Percentiles rank a stretch among this genome's conserved stretches.
Conservation (phyloP, 2,329 filamentous ascomycete species). For the Scleromitrula shiraiana region DNA sequence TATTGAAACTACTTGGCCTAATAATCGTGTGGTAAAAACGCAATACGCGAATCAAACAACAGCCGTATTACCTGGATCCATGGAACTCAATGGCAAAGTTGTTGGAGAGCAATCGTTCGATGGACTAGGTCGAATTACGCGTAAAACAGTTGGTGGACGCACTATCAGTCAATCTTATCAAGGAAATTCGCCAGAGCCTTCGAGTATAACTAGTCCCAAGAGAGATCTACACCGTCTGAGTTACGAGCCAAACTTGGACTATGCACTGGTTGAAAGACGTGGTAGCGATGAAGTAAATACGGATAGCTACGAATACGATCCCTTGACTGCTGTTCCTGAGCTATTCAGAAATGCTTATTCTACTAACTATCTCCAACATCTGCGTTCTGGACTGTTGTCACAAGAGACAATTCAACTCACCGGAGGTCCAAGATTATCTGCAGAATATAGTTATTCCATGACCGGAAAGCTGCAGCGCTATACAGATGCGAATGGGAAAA, state of each 20-base stretch:
- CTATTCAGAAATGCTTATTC: not conserved
- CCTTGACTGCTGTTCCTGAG: not conserved
- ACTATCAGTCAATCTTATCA: conserved; percentile 1
- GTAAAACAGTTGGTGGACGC: not conserved
- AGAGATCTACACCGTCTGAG: not conserved
- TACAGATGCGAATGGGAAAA: not conserved
- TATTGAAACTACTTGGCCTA: conserved; percentile 1
- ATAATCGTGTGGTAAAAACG: conserved; percentile 2
- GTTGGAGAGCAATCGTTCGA: conserved; percentile 2
- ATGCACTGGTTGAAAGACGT: not conserved
- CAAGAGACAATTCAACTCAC: not conserved
- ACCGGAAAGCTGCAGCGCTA: conserved; percentile 2
- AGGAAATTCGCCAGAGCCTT: not conserved
- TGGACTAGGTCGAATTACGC: conserved; percentile 3
- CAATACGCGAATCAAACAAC: conserved; percentile 4
- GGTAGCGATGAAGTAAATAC: not conserved
- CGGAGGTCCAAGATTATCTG: not conserved
- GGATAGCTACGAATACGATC: conserved; percentile 1
- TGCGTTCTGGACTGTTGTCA: not conserved
- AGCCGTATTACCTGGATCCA: not conserved
- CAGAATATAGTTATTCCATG: not conserved
- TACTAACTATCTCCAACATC: not conserved
- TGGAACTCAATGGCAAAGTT: not conserved
- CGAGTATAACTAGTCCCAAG: not conserved
- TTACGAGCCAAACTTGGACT: not conserved